Base-by-base conservation (phyloP, 441 rosid genomes). In the Eruca vesicaria region DNA sequence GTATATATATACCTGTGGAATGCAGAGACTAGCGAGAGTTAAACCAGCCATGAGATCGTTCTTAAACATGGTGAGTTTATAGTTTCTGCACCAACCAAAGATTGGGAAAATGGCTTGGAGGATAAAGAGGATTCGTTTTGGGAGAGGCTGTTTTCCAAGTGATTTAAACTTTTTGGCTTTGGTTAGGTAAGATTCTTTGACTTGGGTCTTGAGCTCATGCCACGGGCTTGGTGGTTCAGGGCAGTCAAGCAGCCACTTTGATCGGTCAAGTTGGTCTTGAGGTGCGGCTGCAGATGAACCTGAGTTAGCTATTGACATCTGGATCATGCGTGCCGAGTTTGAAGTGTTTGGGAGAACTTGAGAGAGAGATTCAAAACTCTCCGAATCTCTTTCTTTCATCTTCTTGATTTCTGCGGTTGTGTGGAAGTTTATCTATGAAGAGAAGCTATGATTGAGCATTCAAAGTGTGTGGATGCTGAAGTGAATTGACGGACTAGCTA, bases 1-100 rank as follows among this genome's bases (percentile, higher is more conserved):
- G n/a, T n/a, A 41, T 32, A 59, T 50, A 18, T 18, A 52, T 52
- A 52, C 98, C 89, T 92, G 99, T 7, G 99, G 99, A 80, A 92
- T 95, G 89, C 97, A 86, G 71, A 95, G 96, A 83, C 99, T 95
- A 35, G 99, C 98, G 6, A 95, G 97, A 67, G 99, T 95, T 31
- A 95, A 81, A 66, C 98, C 98, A 1, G 96, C 94, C 87, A 95
- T 45, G 45, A 95, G 77, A 68, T 95, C 99, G 16, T 75, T 87
- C 87, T 87, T 90, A 81, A 95, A 86, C 71, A 84, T 83, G 0
- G 84, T 57, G 12, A 77, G 71, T 26, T 86, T 86, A 73, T 92
- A 92, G 72, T 83, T 72, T 76, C 80, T 71, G 60, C 90, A 71
- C 98, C 98, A 92, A 35, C 77, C 55, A 63, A 95, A 84, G 68